Conservation (phyloP, 2,329 filamentous ascomycete species). For the Blastomyces parvus region DNA sequence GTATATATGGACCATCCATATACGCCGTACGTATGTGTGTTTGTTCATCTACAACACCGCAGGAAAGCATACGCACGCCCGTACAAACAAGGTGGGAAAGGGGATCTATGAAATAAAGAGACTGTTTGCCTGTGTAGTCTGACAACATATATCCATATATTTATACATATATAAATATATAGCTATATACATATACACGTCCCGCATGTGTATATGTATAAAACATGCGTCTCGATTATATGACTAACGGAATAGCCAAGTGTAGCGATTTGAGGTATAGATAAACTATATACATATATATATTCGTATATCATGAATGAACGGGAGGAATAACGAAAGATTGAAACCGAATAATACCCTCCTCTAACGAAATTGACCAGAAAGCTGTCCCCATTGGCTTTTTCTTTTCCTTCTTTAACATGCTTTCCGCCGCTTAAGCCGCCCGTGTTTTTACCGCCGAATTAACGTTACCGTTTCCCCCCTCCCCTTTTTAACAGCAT, state of each 20-base stretch:
- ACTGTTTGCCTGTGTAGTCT: background rate
- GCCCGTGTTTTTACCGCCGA: background rate
- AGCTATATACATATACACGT: background rate
- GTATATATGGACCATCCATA: background rate
- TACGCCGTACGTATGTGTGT: background rate
- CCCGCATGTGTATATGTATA: background rate
- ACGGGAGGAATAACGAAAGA: background rate
- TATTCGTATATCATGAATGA: background rate
- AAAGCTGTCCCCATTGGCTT: background rate
- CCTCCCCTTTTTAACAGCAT: background rate
- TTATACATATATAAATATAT: background rate
- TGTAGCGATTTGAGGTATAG: background rate
- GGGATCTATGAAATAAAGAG: background rate
- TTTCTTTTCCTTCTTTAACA: background rate
- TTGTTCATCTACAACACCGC: background rate
- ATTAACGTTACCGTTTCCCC: background rate
- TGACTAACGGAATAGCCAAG: constrained; percentile 4
- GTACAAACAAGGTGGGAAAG: background rate
- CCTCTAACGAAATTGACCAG: background rate
- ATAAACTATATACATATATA: background rate
- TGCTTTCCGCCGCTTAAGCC: background rate
- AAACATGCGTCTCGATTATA: background rate
- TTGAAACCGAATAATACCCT: background rate
- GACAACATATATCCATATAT: background rate
- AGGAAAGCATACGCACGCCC: background rate